These are phyloP conservation scores for Bipolaris sorokiniana DNA, from an alignment of 2,329 filamentous ascomycete species.

Conservation along the genomic window DNA sequence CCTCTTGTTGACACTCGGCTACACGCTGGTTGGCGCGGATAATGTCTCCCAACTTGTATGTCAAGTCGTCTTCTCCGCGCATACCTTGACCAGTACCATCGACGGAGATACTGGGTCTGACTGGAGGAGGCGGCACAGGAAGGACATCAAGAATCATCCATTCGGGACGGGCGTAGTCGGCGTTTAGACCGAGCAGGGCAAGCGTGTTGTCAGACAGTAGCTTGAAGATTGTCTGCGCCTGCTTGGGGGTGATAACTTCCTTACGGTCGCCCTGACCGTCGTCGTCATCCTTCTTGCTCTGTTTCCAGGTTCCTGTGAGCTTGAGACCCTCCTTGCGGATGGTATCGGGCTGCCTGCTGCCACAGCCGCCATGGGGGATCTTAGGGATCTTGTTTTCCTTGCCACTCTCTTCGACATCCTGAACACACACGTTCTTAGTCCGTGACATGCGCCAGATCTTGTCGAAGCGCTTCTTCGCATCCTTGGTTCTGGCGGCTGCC, in stretches of 20 bases:
- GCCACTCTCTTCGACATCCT: constrained; percentile 67
- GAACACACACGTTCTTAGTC: constrained; percentile 82
- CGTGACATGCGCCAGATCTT: constrained; percentile 92
- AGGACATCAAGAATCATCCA: constrained; percentile 98
- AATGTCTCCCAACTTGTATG: constrained; percentile 98
- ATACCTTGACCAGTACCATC: constrained; percentile 91
- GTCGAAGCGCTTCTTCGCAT: constrained; percentile 94
- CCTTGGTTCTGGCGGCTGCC: constrained; percentile 80
- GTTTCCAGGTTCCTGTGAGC: constrained; percentile 77
- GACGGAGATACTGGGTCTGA: constrained; percentile 95
- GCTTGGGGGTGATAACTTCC: constrained; percentile 79
- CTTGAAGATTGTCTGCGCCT: constrained; percentile 84
- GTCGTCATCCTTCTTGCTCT: constrained; percentile 71
- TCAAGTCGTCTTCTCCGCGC: constrained; percentile 98
- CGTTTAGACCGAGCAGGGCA: constrained; percentile 85
- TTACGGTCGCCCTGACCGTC: constrained; percentile 76
- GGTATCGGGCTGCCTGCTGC: constrained; percentile 79
- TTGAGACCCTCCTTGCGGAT: constrained; percentile 87
- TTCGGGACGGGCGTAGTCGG: constrained; percentile 92
- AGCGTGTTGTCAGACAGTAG: constrained; percentile 83
- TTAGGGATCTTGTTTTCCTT: constrained; percentile 57
- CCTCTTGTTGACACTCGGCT: constrained; percentile 86
- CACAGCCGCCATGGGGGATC: constrained; percentile 82
- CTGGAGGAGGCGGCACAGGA: constrained; percentile 92
- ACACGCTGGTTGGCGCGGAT: constrained; percentile 97